Conservation (phyloP, 768 basidiomycete genomes). For the Serendipita sp. region DNA sequence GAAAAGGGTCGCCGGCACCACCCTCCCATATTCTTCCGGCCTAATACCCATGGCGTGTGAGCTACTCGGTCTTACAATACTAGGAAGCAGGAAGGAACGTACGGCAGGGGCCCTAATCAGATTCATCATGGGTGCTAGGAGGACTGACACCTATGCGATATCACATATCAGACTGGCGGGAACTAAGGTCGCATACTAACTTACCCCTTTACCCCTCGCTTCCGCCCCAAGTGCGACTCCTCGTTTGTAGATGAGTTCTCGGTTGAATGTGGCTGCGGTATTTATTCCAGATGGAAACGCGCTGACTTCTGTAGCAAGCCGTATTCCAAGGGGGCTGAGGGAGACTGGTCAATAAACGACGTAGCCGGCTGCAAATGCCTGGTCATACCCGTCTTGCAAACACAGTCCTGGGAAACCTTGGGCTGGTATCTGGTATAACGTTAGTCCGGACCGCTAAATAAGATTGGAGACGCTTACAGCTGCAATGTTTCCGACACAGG, state of each 20-base stretch:
- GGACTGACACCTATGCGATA: not conserved
- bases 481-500: not conserved
- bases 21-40: not conserved
- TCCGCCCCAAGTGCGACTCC: constrained; percentile 23
- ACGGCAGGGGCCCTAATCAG: constrained; percentile 12
- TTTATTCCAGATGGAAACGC: constrained; percentile 14
- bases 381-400: not conserved
- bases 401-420: not conserved
- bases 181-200: constrained; percentile 7
- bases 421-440: not conserved
- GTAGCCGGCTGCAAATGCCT: not conserved
- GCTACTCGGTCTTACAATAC: constrained; percentile 8
- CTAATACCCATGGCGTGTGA: not conserved
- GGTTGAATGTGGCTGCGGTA: constrained; percentile 12
- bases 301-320: constrained; percentile 6
- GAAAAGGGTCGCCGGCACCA: constrained; percentile 13
- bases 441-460: not conserved
- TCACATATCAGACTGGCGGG: constrained; percentile 12
- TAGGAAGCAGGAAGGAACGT: constrained; percentile 12
- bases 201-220: constrained; percentile 21
- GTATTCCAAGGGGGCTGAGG: constrained; percentile 8
- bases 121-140: constrained; percentile 4
- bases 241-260: constrained; percentile 21
- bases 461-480: not conserved
- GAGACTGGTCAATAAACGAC: not conserved